Conservation (phyloP, 129 eudicot genomes). For the Rutidosis leptorrhynchoides region DNA sequence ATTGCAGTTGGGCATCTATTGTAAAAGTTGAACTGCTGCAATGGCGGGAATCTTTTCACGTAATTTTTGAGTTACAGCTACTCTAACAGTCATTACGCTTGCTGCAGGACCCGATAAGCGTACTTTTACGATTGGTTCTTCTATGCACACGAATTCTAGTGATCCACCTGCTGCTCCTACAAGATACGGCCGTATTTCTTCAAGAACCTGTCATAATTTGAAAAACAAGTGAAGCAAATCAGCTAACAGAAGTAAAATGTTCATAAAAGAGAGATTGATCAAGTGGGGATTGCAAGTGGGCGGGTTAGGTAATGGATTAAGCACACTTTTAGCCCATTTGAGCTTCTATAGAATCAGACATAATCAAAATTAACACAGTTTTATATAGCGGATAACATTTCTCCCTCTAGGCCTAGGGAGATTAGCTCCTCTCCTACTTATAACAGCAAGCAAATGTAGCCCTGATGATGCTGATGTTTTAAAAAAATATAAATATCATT, state of each 20-base stretch:
- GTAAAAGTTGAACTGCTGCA: slow-evolving; percentile 92
- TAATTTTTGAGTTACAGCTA: slow-evolving; percentile 92
- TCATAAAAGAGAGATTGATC: not conserved
- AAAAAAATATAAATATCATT: no score
- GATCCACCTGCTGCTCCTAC: slow-evolving; percentile 96
- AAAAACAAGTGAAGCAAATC: not conserved
- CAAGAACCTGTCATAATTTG: slow-evolving; percentile 56
- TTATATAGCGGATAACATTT: no score
- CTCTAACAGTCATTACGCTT: slow-evolving; percentile 90
- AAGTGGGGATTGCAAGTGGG: not conserved
- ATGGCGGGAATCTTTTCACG: slow-evolving; percentile 90
- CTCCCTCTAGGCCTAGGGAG: not conserved
- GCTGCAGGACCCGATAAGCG: slow-evolving; percentile 93
- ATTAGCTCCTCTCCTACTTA: not conserved
- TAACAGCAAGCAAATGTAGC: not conserved
- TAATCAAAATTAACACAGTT: not conserved
- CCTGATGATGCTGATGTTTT: not conserved
- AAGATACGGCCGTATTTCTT: slow-evolving; percentile 94
- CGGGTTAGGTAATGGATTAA: not conserved
- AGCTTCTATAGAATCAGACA: no score
- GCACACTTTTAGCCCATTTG: no score
- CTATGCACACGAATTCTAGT: slow-evolving; percentile 74
- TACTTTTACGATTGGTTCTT: slow-evolving; percentile 95
- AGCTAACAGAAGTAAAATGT: not conserved
- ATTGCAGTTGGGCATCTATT: slow-evolving; percentile 26